A percentile compares a stretch with the other conserved stretches of the same genome.
Conservation (phyloP, 495 filamentous ascomycete species). For the Zalerion maritima region DNA sequence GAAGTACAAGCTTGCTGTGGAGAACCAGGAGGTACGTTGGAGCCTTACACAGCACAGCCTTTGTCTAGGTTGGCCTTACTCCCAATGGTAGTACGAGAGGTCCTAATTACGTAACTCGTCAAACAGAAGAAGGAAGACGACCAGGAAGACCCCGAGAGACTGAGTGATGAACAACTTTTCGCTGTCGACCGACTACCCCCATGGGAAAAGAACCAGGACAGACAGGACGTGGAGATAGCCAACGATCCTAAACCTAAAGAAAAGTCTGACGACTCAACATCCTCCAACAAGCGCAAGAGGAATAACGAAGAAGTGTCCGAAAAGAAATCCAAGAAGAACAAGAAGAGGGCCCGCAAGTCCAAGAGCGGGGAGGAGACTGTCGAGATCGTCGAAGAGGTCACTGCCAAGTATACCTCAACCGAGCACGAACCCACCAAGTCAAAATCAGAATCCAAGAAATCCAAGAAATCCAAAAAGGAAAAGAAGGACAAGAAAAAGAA, state of each 20-base stretch:
- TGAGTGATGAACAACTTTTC: no score
- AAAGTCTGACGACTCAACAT: slow-evolving; percentile 12
- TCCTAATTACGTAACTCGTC: no score
- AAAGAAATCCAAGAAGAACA: slow-evolving; percentile 19
- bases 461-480: slow-evolving; percentile 11
- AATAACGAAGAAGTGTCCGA: slow-evolving; percentile 10
- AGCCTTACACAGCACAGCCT: no score
- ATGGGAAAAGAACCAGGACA: slow-evolving; percentile 5
- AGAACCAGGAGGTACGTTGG: no score
- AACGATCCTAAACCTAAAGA: slow-evolving; percentile 9
- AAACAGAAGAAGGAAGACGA: slow-evolving; percentile 12
- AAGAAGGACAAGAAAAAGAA: slow-evolving; percentile 11
- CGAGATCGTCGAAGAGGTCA: not conserved
- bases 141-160: no score
- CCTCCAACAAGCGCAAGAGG: slow-evolving; percentile 8
- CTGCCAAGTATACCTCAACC: not conserved
- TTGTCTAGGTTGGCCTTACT: no score
- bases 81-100: no score
- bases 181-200: no score
- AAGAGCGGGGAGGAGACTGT: slow-evolving; percentile 5
- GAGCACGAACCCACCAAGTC: not conserved
- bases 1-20: no score
- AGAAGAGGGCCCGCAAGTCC: slow-evolving; percentile 16
- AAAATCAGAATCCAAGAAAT: slow-evolving; percentile 12
- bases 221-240: slow-evolving; percentile 4